These are phyloP conservation scores for Penicillium concentricum DNA, from an alignment of 2,329 filamentous ascomycete species.

Conservation along the genomic window DNA sequence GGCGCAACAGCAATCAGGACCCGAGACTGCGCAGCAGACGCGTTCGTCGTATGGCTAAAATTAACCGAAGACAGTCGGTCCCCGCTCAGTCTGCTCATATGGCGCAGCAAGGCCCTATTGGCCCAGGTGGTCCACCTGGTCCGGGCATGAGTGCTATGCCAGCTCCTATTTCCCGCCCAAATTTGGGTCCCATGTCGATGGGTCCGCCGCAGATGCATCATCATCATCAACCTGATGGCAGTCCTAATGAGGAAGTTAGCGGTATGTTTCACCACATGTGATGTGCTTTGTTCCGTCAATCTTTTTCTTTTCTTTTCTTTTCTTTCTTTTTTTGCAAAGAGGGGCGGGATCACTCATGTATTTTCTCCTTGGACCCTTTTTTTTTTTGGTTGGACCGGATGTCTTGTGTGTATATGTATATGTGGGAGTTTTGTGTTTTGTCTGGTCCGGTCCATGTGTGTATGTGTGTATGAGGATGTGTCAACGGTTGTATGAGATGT, in stretches of 20 bases:
- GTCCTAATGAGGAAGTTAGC: slow-evolving; percentile 71
- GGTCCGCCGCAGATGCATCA: slow-evolving; percentile 67
- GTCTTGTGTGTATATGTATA: slow-evolving; percentile 17
- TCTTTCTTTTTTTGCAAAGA: slow-evolving; percentile 11
- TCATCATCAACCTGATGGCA: slow-evolving; percentile 68
- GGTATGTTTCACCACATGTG: slow-evolving; percentile 98
- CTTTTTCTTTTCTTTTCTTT: not conserved
- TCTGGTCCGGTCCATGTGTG: not conserved
- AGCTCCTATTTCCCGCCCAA: slow-evolving; percentile 32
- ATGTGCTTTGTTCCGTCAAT: slow-evolving; percentile 36
- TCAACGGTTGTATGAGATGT: slow-evolving; percentile 16
- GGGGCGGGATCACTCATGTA: slow-evolving; percentile 13
- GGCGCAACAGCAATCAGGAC: slow-evolving; percentile 98
- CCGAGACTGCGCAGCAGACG: slow-evolving; percentile 84
- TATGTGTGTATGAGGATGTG: slow-evolving; percentile 15
- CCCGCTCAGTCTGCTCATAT: slow-evolving; percentile 59
- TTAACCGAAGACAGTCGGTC: slow-evolving; percentile 78
- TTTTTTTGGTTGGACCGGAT: slow-evolving; percentile 5
- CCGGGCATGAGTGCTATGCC: slow-evolving; percentile 60
- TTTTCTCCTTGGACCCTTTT: slow-evolving; percentile 5
- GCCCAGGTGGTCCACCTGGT: slow-evolving; percentile 43
- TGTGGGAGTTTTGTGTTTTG: slow-evolving; percentile 12
- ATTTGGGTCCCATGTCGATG: slow-evolving; percentile 64
- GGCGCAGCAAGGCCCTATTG: not conserved
- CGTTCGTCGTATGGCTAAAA: slow-evolving; percentile 93